Evolutionary conservation across 2,329 filamentous ascomycete species (phyloP).

Genomic region (Sporothrix dimorphospora): DNA sequence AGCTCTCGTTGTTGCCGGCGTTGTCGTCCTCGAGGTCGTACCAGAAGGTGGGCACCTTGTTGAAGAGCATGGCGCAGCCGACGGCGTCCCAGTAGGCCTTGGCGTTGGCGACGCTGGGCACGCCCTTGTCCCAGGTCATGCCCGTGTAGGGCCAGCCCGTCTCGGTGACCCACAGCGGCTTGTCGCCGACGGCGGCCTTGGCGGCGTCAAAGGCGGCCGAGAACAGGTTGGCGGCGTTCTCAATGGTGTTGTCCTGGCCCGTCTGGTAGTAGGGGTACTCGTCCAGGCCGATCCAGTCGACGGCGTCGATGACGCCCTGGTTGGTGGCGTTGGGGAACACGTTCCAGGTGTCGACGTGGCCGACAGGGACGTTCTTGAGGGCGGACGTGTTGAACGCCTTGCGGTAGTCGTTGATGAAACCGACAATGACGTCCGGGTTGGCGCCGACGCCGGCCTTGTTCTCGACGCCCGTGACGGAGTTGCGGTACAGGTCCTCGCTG

Average conservation of each 20-base stretch:
- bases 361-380: conserved; percentile 53
- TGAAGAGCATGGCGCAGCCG: conserved; percentile 62
- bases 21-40: conserved; percentile 65
- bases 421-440: conserved; percentile 60
- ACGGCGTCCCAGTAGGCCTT: conserved; percentile 66
- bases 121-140: conserved; percentile 56
- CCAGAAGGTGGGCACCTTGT: conserved; percentile 62
- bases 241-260: conserved; percentile 58
- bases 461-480: conserved; percentile 61
- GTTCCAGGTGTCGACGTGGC: conserved; percentile 72
- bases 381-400: conserved; percentile 55
- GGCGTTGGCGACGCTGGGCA: conserved; percentile 60
- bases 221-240: conserved; percentile 59
- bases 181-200: conserved; percentile 46
- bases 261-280: conserved; percentile 70
- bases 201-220: conserved; percentile 51
- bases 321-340: conserved; percentile 63
- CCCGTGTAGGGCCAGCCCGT: conserved; percentile 62
- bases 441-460: conserved; percentile 66
- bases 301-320: conserved; percentile 61
- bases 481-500: conserved; percentile 69
- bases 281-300: conserved; percentile 67
- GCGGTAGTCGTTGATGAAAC: conserved; percentile 68
- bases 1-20: conserved; percentile 61
- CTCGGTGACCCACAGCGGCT: conserved; percentile 35